These are phyloP conservation scores for Suhomyces tanzawaensis DNA, from an alignment of 805 yeast species.

Conservation along the genomic window DNA sequence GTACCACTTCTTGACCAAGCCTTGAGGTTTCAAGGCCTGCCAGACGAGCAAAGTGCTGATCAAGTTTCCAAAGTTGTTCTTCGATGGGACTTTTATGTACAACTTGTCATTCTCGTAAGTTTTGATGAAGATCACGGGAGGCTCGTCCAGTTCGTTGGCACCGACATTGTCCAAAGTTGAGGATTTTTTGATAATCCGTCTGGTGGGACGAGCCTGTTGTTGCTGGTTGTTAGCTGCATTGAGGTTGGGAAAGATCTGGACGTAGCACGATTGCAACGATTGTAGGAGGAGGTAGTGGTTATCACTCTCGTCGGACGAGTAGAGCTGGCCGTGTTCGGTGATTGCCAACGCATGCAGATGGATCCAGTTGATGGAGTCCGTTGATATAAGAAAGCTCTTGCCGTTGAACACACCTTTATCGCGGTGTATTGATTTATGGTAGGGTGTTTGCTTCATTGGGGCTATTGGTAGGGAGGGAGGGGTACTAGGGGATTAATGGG, in stretches of 20 bases:
- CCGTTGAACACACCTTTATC: constrained; percentile 37
- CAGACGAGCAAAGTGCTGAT: constrained; percentile 51
- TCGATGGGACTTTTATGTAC: constrained; percentile 36
- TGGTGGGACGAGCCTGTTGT: constrained; percentile 5
- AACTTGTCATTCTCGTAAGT: constrained; percentile 39
- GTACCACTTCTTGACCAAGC: constrained; percentile 55
- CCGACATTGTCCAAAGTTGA: constrained; percentile 1
- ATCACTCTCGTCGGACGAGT: constrained; percentile 30
- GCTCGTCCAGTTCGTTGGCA: constrained; percentile 17
- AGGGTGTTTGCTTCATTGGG: constrained; percentile 15
- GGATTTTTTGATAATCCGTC: constrained; percentile 6
- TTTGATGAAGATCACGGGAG: constrained; percentile 42
- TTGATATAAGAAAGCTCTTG: constrained; percentile 32
- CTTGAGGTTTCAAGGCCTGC: constrained; percentile 53
- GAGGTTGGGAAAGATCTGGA: constrained; percentile 33
- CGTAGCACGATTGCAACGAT: constrained; percentile 39
- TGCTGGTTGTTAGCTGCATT: constrained; percentile 7
- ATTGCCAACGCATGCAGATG: constrained; percentile 28
- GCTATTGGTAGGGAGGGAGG: too few species aligned
- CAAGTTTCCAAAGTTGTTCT: constrained; percentile 40
- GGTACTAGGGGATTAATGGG: neutral
- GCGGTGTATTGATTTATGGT: constrained; percentile 29
- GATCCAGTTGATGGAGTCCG: constrained; percentile 38
- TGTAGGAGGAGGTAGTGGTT: constrained; percentile 30
- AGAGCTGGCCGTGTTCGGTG: constrained; percentile 33